phyloP scores from a whole-genome alignment of 768 basidiomycete genomes.

The Xerocomus brunneocitrinus region DNA sequence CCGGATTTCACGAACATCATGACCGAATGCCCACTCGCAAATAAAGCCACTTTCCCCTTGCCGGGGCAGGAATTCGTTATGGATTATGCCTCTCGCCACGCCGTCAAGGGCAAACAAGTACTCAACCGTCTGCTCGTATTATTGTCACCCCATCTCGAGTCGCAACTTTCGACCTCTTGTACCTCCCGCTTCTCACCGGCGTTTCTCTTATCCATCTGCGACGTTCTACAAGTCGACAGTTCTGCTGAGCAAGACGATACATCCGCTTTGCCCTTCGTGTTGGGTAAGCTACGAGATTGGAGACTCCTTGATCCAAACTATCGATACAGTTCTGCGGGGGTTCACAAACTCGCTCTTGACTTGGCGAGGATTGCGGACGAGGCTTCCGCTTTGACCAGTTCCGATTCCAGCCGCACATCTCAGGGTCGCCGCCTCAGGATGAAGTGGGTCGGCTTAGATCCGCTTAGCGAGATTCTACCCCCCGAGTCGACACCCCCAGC shows the following conservation, averaged over 20 bases:
- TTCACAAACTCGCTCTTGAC: constrained; percentile 19
- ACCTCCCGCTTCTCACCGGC: constrained; percentile 7
- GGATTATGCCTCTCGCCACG: constrained; percentile 1
- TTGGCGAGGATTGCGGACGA: constrained; percentile 12
- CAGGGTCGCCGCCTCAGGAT: constrained; percentile 12
- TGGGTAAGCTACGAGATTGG: constrained; percentile 23
- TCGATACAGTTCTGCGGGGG: constrained; percentile 10
- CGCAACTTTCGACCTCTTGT: not conserved
- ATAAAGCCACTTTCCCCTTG: not conserved
- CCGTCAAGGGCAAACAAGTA: constrained; percentile 3
- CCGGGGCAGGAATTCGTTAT: constrained; percentile 1
- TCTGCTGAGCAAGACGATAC: not conserved
- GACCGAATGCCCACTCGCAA: constrained; percentile 10
- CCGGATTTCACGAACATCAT: constrained; percentile 21
- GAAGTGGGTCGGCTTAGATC: constrained; percentile 15
- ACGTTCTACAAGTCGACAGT: constrained; percentile 3
- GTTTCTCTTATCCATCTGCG: constrained; percentile 25
- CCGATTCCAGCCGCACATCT: not conserved
- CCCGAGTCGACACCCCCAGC: not conserved
- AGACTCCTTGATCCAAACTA: constrained; percentile 17
- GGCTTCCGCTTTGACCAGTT: not conserved
- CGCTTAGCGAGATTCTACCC: constrained; percentile 1
- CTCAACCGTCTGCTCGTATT: constrained; percentile 16
- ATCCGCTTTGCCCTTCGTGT: constrained; percentile 19
- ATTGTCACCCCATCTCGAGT: constrained; percentile 9